Base-by-base conservation (phyloP, 495 filamentous ascomycete genomes). In the Immersiella caudata region DNA sequence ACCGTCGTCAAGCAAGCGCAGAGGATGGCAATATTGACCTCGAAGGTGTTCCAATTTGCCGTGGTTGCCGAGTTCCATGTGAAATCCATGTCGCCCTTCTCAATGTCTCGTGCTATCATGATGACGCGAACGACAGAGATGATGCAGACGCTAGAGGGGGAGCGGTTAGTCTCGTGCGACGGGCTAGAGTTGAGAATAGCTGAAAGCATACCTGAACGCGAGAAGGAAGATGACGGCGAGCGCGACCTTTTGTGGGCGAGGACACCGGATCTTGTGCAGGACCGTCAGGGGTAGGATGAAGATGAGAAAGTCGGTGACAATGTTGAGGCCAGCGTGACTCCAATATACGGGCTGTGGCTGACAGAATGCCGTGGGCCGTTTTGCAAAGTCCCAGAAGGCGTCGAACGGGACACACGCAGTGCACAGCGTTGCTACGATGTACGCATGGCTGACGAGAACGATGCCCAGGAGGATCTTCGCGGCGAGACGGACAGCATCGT, bases 21-120 rank as follows among this genome's bases (percentile, higher is more conserved):
- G 22, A 82, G 74, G 22, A 85, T 76, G 50, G 80, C 81, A 1
- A 79, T 73, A 68, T 81, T 80, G 73, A 75, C 78, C 75, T 86
- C 84, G 55, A 83, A 69, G 16, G 77, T 72, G 64, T 74, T 78
- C 83, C 83, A 86, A 69, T 80, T 78, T 27, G 81, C 76, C 27
- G 81, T 77, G 22, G 72, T 72, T 1, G 77, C 75, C 57, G 74
- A 71, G 62, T 81, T 77, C 77, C 75, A 78, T 71, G 58, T 69
- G 24, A 52, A n/a, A 22, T 80, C 73, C 1, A 70, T 64, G 60
- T 76, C 79, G 6, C 18, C 20, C 29, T n/a, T 18, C 27, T 71
- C 63, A 22, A 80, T 65, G 4, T 82, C 68, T 16, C 78, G 76
- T 26, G 83, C 68, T 9, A 81, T 77, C 64, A 76, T 77, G 68